phyloP scores from a whole-genome alignment of 768 basidiomycete species.

The Asterophora lycoperdoides region DNA sequence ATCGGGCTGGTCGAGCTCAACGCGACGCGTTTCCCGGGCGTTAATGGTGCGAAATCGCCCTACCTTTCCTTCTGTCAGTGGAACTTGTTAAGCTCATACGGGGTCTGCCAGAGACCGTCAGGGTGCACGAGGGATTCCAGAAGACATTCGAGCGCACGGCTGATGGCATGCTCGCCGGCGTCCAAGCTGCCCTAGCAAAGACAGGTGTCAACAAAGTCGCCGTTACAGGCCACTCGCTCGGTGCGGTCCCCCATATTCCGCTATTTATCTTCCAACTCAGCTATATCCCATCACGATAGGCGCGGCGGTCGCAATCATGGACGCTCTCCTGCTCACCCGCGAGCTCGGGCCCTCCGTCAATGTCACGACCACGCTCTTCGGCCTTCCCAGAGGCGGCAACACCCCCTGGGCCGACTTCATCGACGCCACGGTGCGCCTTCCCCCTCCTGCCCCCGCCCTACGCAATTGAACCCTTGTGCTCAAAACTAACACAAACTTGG shows the following conservation, averaged over 20 bases:
- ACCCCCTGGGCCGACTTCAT: slow-evolving; percentile 40
- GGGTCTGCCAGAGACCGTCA: slow-evolving; percentile 20
- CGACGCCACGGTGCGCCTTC: slow-evolving; percentile 27
- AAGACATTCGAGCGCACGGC: slow-evolving; percentile 36
- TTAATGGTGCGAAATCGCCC: slow-evolving; percentile 15
- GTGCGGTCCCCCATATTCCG: slow-evolving; percentile 15
- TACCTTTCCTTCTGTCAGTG: no score
- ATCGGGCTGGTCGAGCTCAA: slow-evolving; percentile 27
- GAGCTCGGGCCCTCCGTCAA: slow-evolving; percentile 29
- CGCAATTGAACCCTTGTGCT: no score
- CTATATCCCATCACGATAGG: slow-evolving; percentile 19
- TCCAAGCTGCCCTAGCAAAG: slow-evolving; percentile 25
- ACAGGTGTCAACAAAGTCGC: slow-evolving; percentile 29
- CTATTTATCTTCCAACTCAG: not conserved
- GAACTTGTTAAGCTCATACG: no score
- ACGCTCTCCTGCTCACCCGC: slow-evolving; percentile 36
- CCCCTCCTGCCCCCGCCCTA: no score
- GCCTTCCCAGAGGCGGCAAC: slow-evolving; percentile 44
- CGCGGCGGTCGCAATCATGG: slow-evolving; percentile 43
- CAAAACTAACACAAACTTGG: no score
- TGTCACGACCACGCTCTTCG: slow-evolving; percentile 34
- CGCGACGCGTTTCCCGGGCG: slow-evolving; percentile 27
- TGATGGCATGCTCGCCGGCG: slow-evolving; percentile 27
- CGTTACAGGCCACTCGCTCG: slow-evolving; percentile 40
- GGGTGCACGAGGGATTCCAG: slow-evolving; percentile 39